A percentile compares a stretch with the other conserved stretches of the same genome.
These are phyloP conservation scores for Penstemon davidsonii DNA, from an alignment of 257 asterid species.

Conservation along the genomic window DNA sequence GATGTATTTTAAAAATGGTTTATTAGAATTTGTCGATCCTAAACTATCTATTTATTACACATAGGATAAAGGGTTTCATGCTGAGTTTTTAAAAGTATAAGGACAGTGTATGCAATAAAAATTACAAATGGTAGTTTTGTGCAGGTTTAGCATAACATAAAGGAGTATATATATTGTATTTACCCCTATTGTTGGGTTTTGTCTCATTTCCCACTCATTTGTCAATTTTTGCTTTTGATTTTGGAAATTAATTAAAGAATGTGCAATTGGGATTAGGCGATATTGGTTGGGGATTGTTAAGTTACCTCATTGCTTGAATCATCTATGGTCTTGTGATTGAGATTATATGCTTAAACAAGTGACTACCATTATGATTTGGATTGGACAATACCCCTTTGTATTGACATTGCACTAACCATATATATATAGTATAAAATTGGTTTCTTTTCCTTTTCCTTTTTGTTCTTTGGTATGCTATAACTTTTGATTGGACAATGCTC, in stretches of 20 bases:
- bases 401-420: neutral
- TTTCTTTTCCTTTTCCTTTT: neutral
- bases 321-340: neutral
- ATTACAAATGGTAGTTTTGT: too few species aligned
- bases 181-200: constrained; percentile 19
- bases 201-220: constrained; percentile 27
- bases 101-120: too few species aligned
- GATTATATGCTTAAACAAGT: neutral
- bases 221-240: neutral
- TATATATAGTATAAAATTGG: neutral
- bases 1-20: too few species aligned
- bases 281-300: too few species aligned
- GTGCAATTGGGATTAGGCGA: constrained; percentile 21
- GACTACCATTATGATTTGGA: constrained; percentile 1
- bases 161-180: too few species aligned
- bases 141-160: too few species aligned
- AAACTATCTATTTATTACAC: too few species aligned
- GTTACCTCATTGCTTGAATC: constrained; percentile 34
- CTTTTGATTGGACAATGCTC: neutral
- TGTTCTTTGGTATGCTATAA: neutral
- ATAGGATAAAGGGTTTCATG: too few species aligned
- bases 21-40: too few species aligned
- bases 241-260: constrained; percentile 18
- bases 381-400: neutral
- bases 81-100: too few species aligned